Evolutionary conservation across 495 filamentous ascomycete genomes (phyloP), one percentile per base, ranked within the genome.

Genomic region (Polyplosphaeria fusca): DNA sequence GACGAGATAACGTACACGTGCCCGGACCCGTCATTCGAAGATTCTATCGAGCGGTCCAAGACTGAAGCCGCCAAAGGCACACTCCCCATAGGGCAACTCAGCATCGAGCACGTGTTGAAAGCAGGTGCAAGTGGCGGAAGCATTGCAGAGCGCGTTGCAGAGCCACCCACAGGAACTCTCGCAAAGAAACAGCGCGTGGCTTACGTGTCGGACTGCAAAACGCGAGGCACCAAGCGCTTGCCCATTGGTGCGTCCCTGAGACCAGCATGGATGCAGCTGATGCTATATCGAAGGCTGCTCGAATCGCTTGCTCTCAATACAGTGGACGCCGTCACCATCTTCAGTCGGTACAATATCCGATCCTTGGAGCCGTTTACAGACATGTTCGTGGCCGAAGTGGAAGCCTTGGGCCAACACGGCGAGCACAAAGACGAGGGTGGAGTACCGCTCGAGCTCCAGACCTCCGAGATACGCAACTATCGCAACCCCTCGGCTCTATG

Each of bases 171-270:
- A 7, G 7, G 30, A 14, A 35, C 7, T 14, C 7, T 7, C 14
- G 7, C 7, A 39, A 57, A 51, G 42, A 57, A 22, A 38, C 40
- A 45, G 40, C 52, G 71, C 14, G 70, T 74, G 25, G 74, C 91
- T 13, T 96, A 91, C 68, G 71, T 98, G 45, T 86, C 84, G 5
- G 93, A 98, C 63, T 82, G 93, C 48, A 98, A 98, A 69, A 97
- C 94, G 0, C 81, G 91, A 41, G 77, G 68, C 5, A 79, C 75
- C 37, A 74, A 75, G 12, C 77, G 77, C 12, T 56, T 88, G 1
- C 91, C 92, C 0, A 75, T 77, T 19, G 82, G 79, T 24, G 73
- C 83, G 1, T 80, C 84, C n/a, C 81, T 90, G 18, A 84, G 86
- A 11, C 87, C 84, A 0, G 88, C 93, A 0, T 75, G 82, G 47